These are phyloP conservation scores for Schizothecium vesticola DNA, from an alignment of 495 filamentous ascomycete species.

Conservation along the genomic window DNA sequence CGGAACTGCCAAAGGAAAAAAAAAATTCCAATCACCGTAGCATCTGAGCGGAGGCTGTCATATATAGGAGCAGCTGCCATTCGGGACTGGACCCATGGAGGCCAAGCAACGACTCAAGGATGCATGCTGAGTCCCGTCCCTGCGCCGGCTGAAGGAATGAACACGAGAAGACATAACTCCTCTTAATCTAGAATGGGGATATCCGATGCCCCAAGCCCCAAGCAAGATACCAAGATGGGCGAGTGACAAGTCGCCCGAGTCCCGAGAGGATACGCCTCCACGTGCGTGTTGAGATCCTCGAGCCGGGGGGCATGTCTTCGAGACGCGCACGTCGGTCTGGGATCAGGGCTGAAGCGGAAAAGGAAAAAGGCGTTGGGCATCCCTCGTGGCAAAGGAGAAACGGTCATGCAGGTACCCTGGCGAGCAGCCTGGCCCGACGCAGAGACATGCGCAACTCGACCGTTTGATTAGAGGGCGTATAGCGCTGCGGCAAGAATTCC, in stretches of 20 bases:
- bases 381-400: neutral
- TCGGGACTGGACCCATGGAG: neutral
- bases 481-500: slow-evolving; percentile 17
- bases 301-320: neutral
- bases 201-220: neutral
- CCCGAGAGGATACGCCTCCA: neutral
- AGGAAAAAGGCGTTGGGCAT: neutral
- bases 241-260: neutral
- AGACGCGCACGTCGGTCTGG: neutral
- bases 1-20: neutral
- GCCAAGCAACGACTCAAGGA: neutral
- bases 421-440: slow-evolving; percentile 2
- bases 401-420: slow-evolving; percentile 23
- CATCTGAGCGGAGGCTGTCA: neutral
- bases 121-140: neutral
- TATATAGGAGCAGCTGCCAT: neutral
- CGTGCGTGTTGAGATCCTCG: neutral
- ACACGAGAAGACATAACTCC: neutral
- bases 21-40: neutral
- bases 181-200: neutral
- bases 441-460: neutral
- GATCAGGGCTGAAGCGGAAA: neutral
- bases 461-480: slow-evolving; percentile 18
- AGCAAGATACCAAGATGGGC: neutral
- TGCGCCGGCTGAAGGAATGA: slow-evolving; percentile 3